Base-by-base conservation (phyloP, 1,284 basidiomycete species). In the Pyrrhoderma lamaoense region DNA sequence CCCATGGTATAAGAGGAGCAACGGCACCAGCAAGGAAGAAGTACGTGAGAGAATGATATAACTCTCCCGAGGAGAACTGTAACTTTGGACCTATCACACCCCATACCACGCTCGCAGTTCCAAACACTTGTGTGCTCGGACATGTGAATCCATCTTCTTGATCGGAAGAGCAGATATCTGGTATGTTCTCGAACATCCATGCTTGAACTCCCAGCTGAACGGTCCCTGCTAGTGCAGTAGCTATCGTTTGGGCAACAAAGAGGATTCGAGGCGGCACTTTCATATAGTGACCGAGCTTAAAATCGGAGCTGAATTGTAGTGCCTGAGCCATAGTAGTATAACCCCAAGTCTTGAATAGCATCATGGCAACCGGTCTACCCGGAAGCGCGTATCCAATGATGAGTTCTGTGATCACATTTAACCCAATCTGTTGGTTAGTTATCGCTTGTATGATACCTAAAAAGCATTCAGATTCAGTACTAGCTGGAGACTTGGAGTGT, bases 11-110 rank as follows among this genome's bases (percentile, higher is more conserved):
- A 21, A 71, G 16, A 0, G 80, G 80, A 35, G 66, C 65, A n/a
- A 71, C 34, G 18, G 73, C 68, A 19, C 80, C 80, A 45, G 78
- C 58, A 46, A 80, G 69, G 75, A 82, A 82, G 65, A 77, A 77
- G 71, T 74, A 77, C 49, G 46, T 52, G 9, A 61, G 51, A 8
- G 61, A 64, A 65, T 55, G 40, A 19, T 42, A 47, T 23, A 56
- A 21, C 19, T 58, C 47, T 11, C 60, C 63, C 2, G 52, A 16
- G 4, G 64, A 64, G 57, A 67, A 69, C 21, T 67, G 60, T 22
- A 62, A 59, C 18, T 57, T 53, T 3, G 67, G 63, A 13, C 67
- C 64, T 21, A 68, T 61, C 13, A 64, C 64, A 40, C 67, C 65
- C 63, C 65, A 68, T 51, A 68, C 62, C 48, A 70, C 62, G 22